Evolutionary conservation across 176 grass and related monocot genomes (phyloP).

Genomic region (Ampelocalamus luodianensis): DNA sequence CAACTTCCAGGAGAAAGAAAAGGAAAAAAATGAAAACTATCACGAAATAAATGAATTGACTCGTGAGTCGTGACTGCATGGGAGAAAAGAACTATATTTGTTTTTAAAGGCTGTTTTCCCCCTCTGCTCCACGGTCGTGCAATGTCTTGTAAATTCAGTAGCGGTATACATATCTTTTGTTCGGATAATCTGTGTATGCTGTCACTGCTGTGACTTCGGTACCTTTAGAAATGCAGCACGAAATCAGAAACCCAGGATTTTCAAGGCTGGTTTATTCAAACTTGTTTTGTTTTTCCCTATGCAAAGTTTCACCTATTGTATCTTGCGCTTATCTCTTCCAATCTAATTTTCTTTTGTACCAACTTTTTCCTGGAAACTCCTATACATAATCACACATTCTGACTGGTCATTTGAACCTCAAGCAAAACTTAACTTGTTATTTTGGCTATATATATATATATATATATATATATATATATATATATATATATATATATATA

Average conservation of each 20-base stretch:
- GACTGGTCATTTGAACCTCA: background rate
- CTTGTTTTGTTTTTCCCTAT: background rate
- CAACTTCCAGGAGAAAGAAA: background rate
- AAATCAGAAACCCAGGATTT: background rate
- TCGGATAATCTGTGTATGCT: background rate
- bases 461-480: too few relatives aligned
- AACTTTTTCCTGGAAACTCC: background rate
- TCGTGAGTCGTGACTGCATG: background rate
- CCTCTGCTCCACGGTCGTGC: background rate
- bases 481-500: too few relatives aligned
- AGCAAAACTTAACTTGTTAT: too few relatives aligned
- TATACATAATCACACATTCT: background rate
- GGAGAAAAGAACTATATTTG: background rate
- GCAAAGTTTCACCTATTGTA: too few relatives aligned
- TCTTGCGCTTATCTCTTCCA: background rate
- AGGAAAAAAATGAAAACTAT: background rate
- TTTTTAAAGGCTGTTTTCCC: background rate
- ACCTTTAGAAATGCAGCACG: background rate
- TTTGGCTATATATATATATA: too few relatives aligned
- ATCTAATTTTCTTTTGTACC: background rate
- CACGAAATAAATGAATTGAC: slow-evolving; percentile 24
- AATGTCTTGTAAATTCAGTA: background rate
- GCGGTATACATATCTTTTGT: background rate
- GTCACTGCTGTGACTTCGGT: background rate
- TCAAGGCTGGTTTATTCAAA: background rate